A percentile compares a stretch with the other conserved stretches of the same genome.
Evolutionary conservation across 2,329 filamentous ascomycete genomes (phyloP).

Genomic region (Xylaria sp.): DNA sequence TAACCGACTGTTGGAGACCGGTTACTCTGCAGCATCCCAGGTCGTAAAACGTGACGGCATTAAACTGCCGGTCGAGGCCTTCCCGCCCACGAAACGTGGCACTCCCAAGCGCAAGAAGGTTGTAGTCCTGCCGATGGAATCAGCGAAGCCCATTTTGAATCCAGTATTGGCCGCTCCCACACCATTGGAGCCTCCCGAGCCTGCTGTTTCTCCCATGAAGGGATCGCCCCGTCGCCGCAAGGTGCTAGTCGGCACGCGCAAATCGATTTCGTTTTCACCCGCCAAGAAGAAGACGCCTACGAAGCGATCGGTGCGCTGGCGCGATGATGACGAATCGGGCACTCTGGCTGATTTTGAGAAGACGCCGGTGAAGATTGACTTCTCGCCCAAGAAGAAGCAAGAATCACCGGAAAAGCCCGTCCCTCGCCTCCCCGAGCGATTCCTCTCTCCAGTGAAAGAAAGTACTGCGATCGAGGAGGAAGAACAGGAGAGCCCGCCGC

Average conservation of each 20-base stretch:
- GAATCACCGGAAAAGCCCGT: conserved; percentile 46
- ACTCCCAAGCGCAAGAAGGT: conserved; percentile 71
- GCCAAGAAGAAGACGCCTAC: conserved; percentile 66
- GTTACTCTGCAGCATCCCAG: conserved; percentile 68
- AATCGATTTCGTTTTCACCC: conserved; percentile 75
- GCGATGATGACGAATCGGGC: conserved; percentile 82
- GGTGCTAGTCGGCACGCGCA: conserved; percentile 50
- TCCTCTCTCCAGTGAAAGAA: conserved; percentile 52
- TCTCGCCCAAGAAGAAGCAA: conserved; percentile 54
- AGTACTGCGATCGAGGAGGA: conserved; percentile 49
- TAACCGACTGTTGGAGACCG: conserved; percentile 69
- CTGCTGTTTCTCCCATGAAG: conserved; percentile 61
- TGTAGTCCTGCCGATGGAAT: conserved; percentile 33
- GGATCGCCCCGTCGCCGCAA: conserved; percentile 78
- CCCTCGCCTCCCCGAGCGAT: conserved; percentile 37
- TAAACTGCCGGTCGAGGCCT: conserved; percentile 55
- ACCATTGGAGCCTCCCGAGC: conserved; percentile 26
- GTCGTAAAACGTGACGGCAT: conserved; percentile 85
- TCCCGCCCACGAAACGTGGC: conserved; percentile 64
- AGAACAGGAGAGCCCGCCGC: conserved; percentile 45
- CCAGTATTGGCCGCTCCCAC: conserved; percentile 37
- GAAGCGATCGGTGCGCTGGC: conserved; percentile 83
- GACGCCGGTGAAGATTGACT: conserved; percentile 68
- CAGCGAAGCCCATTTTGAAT: conserved; percentile 41
- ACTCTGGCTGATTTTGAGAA: conserved; percentile 85